Evolutionary conservation across 768 basidiomycete species (phyloP), one percentile per base, ranked within the genome.

Genomic region (Amanita molliuscula): DNA sequence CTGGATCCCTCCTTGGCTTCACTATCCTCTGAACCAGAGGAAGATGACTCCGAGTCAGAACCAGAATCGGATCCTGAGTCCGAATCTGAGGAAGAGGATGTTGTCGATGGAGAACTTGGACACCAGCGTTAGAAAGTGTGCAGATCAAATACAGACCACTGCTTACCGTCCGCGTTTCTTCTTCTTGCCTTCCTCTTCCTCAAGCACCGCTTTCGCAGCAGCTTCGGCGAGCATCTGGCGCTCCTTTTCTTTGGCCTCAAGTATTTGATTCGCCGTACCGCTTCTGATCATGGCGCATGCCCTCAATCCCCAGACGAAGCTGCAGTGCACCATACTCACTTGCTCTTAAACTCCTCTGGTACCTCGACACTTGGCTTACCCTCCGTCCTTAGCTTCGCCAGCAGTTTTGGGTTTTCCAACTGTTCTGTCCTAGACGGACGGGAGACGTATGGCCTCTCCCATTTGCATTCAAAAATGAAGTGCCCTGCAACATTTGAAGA

Each of bases 381-480:
- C 6, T 82, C 78, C 0, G 73, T 69, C 63, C 78, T 84, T 34
- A 85, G 64, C 63, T 88, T 88, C 3, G 81, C 75, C 6, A 84
- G 67, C 2, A 79, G 44, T 20, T 66, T 71, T 3, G 90, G 90
- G 49, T 89, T 88, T 58, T 91, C 85, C 13, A 97, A 76, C 63
- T 84, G 81, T 58, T 92, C 78, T 1, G 89, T 89, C 36, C 92
- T 78, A 31, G 90, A 92, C 2, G 93, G 93, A n/a, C 94, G 76
- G 9, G 88, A 79, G 35, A 90, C 72, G 62, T 96, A 97, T 21
- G 90, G 88, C 2, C 86, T 75, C 18, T 76, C 58, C 15, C 75
- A 74, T 65, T 89, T 90, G 76, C 94, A 97, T 67, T 96, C 79
- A 61, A 84, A 97, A 10, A 82, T 96, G 62, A 84, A 94, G 65